A percentile compares a stretch with the other conserved stretches of the same genome.
Evolutionary conservation across 2,329 filamentous ascomycete genomes (phyloP).

Genomic region (Microdochium nivale): DNA sequence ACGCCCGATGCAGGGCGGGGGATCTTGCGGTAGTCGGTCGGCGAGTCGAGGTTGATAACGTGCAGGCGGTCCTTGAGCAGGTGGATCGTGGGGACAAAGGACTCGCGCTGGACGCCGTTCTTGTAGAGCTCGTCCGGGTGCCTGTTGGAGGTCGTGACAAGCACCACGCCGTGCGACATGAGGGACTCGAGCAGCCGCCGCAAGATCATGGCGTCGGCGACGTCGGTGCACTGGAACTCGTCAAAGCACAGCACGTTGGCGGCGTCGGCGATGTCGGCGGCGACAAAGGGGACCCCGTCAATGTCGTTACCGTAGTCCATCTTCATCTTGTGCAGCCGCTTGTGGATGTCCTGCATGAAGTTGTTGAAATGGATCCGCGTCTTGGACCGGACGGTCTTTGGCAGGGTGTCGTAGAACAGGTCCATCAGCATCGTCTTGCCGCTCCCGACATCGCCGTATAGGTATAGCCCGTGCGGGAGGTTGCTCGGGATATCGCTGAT

Average conservation of each 20-base stretch:
- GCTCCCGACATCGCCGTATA: constrained; percentile 93
- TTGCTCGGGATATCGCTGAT: constrained; percentile 55
- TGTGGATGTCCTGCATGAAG: constrained; percentile 98
- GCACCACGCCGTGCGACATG: constrained; percentile 93
- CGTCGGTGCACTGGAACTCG: constrained; percentile 97
- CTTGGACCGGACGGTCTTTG: constrained; percentile 69
- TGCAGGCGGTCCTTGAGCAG: constrained; percentile 77
- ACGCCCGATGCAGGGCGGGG: constrained; percentile 87
- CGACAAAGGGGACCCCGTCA: constrained; percentile 84
- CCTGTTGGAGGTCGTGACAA: constrained; percentile 95
- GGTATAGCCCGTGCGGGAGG: constrained; percentile 82
- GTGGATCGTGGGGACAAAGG: constrained; percentile 90
- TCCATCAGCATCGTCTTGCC: constrained; percentile 99
- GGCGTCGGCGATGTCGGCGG: constrained; percentile 83
- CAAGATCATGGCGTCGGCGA: constrained; percentile 97
- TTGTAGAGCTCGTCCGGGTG: constrained; percentile 95
- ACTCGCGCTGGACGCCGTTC: constrained; percentile 93
- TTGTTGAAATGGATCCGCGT: constrained; percentile 97
- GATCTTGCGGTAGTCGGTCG: constrained; percentile 96
- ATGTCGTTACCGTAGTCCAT: constrained; percentile 82
- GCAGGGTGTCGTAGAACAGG: constrained; percentile 89
- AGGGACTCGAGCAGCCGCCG: constrained; percentile 77
- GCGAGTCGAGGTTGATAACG: constrained; percentile 90
- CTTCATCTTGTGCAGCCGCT: constrained; percentile 81
- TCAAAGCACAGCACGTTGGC: constrained; percentile 92